Evolutionary conservation across 73 alveolate genomes (phyloP).

Genomic region (Stentor roeselii): DNA sequence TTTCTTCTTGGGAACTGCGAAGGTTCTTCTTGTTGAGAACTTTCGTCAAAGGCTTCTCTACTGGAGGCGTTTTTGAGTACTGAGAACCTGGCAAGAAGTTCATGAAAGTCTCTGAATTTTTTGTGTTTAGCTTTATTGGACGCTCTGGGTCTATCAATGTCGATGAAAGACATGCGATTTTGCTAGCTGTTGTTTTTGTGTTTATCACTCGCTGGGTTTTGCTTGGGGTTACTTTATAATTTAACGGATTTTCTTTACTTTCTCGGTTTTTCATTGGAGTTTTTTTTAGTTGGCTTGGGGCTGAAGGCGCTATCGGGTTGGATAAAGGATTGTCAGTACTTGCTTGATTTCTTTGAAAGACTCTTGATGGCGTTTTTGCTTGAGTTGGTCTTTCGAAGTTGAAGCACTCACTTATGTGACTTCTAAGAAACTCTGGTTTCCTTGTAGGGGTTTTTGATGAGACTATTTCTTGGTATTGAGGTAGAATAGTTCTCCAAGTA

Average conservation of each 20-base stretch:
- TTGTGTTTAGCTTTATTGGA: neutral
- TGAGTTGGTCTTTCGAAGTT: neutral
- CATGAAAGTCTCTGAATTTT: neutral
- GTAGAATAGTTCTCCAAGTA: neutral
- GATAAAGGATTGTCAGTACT: neutral
- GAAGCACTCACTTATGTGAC: neutral
- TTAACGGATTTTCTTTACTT: neutral
- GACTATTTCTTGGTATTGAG: neutral
- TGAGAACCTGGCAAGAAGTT: neutral
- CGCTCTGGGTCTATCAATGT: neutral
- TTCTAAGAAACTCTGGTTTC: neutral
- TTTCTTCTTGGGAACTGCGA: neutral
- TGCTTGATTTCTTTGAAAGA: neutral
- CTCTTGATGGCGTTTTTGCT: neutral
- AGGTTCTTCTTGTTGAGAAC: neutral
- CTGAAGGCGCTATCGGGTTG: neutral
- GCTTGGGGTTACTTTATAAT: neutral
- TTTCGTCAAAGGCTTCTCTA: neutral
- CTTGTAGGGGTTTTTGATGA: neutral
- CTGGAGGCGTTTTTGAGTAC: neutral
- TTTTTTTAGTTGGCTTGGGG: neutral
- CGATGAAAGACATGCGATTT: neutral
- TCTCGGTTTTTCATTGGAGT: neutral
- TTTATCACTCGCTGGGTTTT: neutral
- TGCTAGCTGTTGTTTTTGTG: neutral